These are phyloP conservation scores for Solanum appendiculatum DNA, from an alignment of 257 asterid species.

Conservation along the genomic window DNA sequence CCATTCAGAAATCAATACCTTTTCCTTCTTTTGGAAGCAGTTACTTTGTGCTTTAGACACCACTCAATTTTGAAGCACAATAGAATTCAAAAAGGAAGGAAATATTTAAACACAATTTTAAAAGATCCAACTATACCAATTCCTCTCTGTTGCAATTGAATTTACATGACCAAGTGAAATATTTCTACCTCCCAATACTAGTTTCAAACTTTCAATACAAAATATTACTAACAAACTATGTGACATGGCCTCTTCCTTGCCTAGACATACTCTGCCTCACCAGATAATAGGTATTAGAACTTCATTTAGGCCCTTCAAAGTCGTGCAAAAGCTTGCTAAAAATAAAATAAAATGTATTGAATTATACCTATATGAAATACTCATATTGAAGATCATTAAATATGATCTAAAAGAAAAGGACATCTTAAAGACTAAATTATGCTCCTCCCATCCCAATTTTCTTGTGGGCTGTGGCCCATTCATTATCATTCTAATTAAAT, in stretches of 20 bases:
- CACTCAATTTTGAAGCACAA: neutral
- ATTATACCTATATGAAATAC: neutral
- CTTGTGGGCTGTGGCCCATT: neutral
- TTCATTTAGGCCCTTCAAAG: neutral
- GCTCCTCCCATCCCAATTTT: neutral
- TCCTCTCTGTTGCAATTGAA: neutral
- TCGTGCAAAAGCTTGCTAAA: neutral
- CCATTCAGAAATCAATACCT: neutral
- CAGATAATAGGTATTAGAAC: neutral
- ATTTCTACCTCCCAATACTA: neutral
- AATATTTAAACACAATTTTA: neutral
- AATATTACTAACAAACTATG: neutral
- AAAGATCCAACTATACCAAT: neutral
- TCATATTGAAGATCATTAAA: neutral
- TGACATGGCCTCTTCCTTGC: neutral
- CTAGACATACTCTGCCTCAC: neutral
- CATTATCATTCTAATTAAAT: neutral
- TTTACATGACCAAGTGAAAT: neutral
- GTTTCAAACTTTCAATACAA: neutral
- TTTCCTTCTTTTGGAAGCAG: neutral
- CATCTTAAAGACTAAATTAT: neutral
- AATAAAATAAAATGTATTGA: neutral
- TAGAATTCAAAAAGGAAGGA: neutral
- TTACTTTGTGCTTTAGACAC: neutral
- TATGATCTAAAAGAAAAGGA: neutral